These are phyloP conservation scores for Coelastrella sp. DNA, from an alignment of 139 green algal genomes.

Conservation along the genomic window DNA sequence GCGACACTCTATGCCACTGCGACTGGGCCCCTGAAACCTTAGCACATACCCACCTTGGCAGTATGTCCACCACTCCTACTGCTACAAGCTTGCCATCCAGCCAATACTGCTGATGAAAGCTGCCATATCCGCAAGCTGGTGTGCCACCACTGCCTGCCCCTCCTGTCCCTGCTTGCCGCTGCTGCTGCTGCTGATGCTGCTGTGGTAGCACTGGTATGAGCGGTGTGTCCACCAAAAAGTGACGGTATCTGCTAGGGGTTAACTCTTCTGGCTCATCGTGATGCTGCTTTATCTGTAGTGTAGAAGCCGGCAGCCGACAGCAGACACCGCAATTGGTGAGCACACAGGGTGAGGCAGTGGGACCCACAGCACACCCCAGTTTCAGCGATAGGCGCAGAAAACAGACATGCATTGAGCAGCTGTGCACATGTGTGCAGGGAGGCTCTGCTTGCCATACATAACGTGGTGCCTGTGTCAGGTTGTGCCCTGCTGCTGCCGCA, in stretches of 20 bases:
- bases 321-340: background rate
- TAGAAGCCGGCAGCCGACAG: background rate
- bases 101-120: conserved; percentile 97
- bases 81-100: conserved; percentile 91
- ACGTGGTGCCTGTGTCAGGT: background rate
- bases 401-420: too few species aligned
- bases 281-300: conserved; percentile 67
- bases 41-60: conserved; percentile 67
- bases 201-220: conserved; percentile 56
- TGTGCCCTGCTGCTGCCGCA: background rate
- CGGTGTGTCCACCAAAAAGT: conserved; percentile 86
- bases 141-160: background rate
- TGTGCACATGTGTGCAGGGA: too few species aligned
- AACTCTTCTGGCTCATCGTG: conserved; percentile 66
- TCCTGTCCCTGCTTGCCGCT: conserved; percentile 34
- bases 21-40: background rate
- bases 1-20: too few species aligned
- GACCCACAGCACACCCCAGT: background rate
- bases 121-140: conserved; percentile 78
- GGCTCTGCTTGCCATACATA: background rate
- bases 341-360: background rate
- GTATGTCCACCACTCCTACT: conserved; percentile 94
- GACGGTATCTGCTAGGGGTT: conserved; percentile 61
- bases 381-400: too few species aligned
- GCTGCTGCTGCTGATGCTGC: conserved; percentile 1